Base-by-base conservation (phyloP, 2,329 filamentous ascomycete genomes). In the Fusarium armeniacum region DNA sequence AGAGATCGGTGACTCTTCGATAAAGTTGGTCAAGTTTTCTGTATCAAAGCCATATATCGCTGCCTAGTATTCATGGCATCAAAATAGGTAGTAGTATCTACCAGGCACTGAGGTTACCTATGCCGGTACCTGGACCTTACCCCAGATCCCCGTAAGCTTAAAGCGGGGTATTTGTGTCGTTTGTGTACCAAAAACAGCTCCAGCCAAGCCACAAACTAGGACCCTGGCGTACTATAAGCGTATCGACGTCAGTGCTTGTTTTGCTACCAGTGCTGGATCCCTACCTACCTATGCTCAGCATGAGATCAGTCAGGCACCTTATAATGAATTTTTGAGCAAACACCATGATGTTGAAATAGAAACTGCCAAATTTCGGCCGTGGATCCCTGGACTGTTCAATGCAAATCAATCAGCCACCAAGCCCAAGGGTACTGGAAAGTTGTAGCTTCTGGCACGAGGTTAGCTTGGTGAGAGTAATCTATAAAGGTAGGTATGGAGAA, bases 91-190 rank as follows among this genome's bases (percentile, higher is more conserved):
- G 13, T 16, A 35, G 28, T 10, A 33, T 15, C 32, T 35, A 35
- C 6, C 15, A 33, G 6, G 33, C 7, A 20, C 32, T n/a, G 20
- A 53, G 35, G 49, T 35, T 38, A 20, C 20, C 20, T 20, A 56
- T 46, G 46, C 53, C 58, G 54, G 67, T 71, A 65, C 64, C 64
- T 71, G 55, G 28, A 46, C 46, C 30, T 61, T 71, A 71, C 68
- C 68, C 68, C 68, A 53, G 68, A 71, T 71, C 65, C 65, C 64
- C 68, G 51, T 41, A 66, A 59, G 54, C 71, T 35, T 32, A 32
- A 65, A 65, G 58, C 38, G 60, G 64, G 59, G 20, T 28, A 26
- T 28, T 47, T 20, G 16, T 35, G 45, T 26, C 12, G 10, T 22
- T 47, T 36, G 36, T 30, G 51, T 63, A 33, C 55, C 58, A 43